Conservation (phyloP, 1,139 yeast genomes). For the Candida mesenterica region DNA sequence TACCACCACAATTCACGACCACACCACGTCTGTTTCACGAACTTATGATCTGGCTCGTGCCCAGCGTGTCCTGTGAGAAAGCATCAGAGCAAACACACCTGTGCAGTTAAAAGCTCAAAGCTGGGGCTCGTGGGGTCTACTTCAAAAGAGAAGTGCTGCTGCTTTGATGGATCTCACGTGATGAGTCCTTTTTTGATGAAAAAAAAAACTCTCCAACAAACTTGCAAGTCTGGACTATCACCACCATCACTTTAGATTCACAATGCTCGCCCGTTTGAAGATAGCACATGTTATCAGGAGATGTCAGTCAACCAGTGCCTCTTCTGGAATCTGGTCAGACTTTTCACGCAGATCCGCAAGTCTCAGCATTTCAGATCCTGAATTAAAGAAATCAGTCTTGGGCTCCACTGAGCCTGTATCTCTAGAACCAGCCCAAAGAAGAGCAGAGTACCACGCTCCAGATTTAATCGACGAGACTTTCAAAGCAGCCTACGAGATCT, state of each 20-base stretch:
- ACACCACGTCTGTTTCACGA: too few species aligned
- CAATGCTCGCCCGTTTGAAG: constrained; percentile 3
- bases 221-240: too few species aligned
- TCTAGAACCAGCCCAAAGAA: constrained; percentile 18
- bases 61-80: too few species aligned
- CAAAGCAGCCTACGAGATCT: constrained; percentile 59
- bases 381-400: constrained; percentile 33
- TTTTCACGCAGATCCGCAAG: constrained; percentile 41
- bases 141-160: too few species aligned
- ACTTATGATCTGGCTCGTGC: too few species aligned
- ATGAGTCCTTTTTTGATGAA: too few species aligned
- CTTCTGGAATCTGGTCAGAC: constrained; percentile 48
- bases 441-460: constrained; percentile 59
- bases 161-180: too few species aligned
- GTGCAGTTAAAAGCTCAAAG: too few species aligned
- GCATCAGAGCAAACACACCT: too few species aligned
- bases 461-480: constrained; percentile 69
- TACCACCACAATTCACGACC: too few species aligned
- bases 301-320: constrained; percentile 8
- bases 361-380: constrained; percentile 32
- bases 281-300: constrained; percentile 8
- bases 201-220: constrained; percentile 5
- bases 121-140: too few species aligned
- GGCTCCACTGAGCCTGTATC: constrained; percentile 34
- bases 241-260: too few species aligned